Evolutionary conservation across 208 protist species (phyloP).

Genomic region (Acanthamoeba royreba): DNA sequence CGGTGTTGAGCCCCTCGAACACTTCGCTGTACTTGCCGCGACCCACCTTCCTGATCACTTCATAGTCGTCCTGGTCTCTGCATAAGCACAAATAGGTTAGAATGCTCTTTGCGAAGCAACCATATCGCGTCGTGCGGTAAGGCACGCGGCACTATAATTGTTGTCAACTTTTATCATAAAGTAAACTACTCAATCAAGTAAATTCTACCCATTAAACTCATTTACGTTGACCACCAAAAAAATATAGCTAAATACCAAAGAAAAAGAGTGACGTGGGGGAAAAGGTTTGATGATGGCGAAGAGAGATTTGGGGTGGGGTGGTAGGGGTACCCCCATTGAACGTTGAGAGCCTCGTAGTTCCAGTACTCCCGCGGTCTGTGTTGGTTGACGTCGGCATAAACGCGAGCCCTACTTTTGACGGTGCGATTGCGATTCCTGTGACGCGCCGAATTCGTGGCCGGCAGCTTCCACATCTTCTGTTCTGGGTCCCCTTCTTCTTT

Average conservation of each 20-base stretch:
- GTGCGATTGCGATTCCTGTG: slow-evolving; percentile 37
- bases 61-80: slow-evolving; percentile 91
- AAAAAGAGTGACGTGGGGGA: too few species aligned
- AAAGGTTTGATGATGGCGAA: background rate
- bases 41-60: slow-evolving; percentile 93
- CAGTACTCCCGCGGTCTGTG: slow-evolving; percentile 91
- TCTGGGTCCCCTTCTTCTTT: background rate
- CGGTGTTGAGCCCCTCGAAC: slow-evolving; percentile 89
- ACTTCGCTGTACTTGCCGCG: slow-evolving; percentile 99
- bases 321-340: slow-evolving; percentile 83
- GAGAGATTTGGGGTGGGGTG: background rate
- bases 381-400: slow-evolving; percentile 80
- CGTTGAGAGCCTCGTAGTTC: slow-evolving; percentile 90
- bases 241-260: too few species aligned
- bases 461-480: slow-evolving; percentile 13
- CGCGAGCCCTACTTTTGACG: slow-evolving; percentile 12
- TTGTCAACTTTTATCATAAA: too few species aligned
- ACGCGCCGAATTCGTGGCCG: slow-evolving; percentile 6
- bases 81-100: background rate
- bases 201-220: too few species aligned
- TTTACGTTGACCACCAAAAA: too few species aligned
- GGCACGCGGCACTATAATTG: too few species aligned
- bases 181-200: too few species aligned
- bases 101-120: background rate
- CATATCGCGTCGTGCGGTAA: too few species aligned